A percentile compares a stretch with the other conserved stretches of the same genome.
These are phyloP conservation scores for Ocimum tenuiflorum DNA, from an alignment of 257 asterid genomes.

Conservation along the genomic window DNA sequence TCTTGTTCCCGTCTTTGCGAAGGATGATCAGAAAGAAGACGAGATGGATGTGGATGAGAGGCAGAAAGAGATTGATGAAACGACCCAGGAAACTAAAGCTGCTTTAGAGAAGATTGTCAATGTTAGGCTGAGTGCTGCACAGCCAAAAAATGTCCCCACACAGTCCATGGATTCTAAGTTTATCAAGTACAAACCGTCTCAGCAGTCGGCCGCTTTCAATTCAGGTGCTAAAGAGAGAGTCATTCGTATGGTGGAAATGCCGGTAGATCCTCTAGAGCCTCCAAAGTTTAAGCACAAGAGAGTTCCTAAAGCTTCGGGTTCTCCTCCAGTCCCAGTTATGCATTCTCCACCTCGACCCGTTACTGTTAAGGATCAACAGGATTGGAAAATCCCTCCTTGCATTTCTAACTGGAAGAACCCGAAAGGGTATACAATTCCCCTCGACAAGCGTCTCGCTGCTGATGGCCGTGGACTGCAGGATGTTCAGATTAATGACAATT, in stretches of 20 bases:
- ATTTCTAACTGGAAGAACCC: conserved; percentile 96
- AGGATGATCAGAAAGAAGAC: conserved; percentile 46
- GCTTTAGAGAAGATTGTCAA: conserved; percentile 90
- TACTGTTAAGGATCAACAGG: conserved; percentile 88
- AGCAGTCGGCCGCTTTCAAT: conserved; percentile 84
- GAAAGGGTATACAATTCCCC: conserved; percentile 89
- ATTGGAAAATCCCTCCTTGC: conserved; percentile 94
- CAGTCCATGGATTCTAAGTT: conserved; percentile 71
- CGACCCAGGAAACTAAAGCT: conserved; percentile 69
- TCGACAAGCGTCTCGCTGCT: conserved; percentile 89
- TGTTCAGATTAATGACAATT: conserved; percentile 85
- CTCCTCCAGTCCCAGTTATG: conserved; percentile 97
- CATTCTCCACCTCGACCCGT: conserved; percentile 94
- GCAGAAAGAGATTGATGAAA: conserved; percentile 75
- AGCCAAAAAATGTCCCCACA: conserved; percentile 78
- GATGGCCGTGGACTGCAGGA: conserved; percentile 97
- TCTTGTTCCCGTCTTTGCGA: conserved; percentile 66
- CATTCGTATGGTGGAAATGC: conserved; percentile 90
- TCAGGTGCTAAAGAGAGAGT: conserved; percentile 94
- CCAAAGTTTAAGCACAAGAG: conserved; percentile 92
- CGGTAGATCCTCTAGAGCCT: conserved; percentile 88
- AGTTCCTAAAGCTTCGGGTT: conserved; percentile 89
- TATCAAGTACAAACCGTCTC: conserved; percentile 93
- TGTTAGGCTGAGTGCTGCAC: conserved; percentile 88
- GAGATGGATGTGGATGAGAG: conserved; percentile 74